Evolutionary conservation across 305 asterid species (phyloP).

Genomic region (Solanum hybrid): DNA sequence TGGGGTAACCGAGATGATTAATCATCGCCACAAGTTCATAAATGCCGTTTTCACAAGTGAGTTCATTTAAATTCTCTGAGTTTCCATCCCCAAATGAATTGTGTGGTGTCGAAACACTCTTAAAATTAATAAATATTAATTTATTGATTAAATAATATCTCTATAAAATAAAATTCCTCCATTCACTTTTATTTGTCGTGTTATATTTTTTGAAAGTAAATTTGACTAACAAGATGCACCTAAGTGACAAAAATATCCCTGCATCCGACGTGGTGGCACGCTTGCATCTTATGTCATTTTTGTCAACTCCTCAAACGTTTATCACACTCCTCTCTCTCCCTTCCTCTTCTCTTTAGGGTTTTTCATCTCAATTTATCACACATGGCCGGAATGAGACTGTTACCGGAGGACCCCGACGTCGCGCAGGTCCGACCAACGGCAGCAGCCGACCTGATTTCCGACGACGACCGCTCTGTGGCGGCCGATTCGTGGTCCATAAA

Average conservation of each 20-base stretch:
- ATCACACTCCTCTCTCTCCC: not conserved
- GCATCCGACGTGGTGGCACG: not conserved
- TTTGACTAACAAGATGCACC: not conserved
- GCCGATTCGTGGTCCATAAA: conserved; percentile 99
- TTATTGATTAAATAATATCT: too few species aligned
- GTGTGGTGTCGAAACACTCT: not conserved
- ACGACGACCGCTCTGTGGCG: conserved; percentile 95
- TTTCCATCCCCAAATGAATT: accelerated
- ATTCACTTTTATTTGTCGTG: not conserved
- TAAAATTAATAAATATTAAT: too few species aligned
- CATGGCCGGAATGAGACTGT: conserved; percentile 82
- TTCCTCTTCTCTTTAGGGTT: not conserved
- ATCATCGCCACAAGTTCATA: not conserved
- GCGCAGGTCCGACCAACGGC: conserved; percentile 38
- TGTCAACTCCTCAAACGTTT: conserved; percentile 4
- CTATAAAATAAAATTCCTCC: too few species aligned
- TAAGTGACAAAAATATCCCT: not conserved
- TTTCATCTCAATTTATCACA: not conserved
- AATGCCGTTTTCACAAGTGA: accelerated
- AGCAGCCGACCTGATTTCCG: conserved; percentile 78
- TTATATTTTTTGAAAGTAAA: accelerated
- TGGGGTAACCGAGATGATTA: too few species aligned
- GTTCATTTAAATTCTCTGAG: too few species aligned
- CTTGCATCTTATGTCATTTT: not conserved
- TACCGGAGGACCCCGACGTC: conserved; percentile 75